Evolutionary conservation across 192 early-diverging fungal genomes (phyloP).

Genomic region (Coemansia sp.): DNA sequence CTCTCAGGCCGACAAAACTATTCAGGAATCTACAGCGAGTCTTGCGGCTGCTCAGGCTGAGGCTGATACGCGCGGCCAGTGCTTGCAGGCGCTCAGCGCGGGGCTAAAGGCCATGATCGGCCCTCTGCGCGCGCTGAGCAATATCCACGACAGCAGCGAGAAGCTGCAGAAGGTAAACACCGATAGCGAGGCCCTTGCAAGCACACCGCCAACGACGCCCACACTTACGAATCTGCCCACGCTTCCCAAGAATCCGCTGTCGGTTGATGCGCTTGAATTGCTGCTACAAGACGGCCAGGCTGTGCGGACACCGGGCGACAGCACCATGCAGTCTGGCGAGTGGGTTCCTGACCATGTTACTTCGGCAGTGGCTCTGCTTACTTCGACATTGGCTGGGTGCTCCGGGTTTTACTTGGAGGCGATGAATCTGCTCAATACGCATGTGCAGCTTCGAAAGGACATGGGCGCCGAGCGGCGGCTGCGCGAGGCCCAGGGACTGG

Average conservation of each 20-base stretch:
- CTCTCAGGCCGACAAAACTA: slow-evolving; percentile 10
- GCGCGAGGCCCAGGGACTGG: slow-evolving; percentile 48
- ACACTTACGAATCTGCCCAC: neutral
- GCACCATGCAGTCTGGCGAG: neutral
- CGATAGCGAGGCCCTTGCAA: neutral
- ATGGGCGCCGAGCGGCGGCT: slow-evolving; percentile 43
- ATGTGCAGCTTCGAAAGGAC: slow-evolving; percentile 27
- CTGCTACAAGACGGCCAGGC: neutral
- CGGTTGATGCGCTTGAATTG: slow-evolving; percentile 17
- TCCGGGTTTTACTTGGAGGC: slow-evolving; percentile 24
- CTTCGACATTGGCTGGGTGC: slow-evolving; percentile 19
- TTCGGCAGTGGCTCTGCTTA: slow-evolving; percentile 30
- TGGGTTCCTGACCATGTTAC: slow-evolving; percentile 14
- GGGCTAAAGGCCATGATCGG: slow-evolving; percentile 16
- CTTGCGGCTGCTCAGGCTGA: slow-evolving; percentile 11
- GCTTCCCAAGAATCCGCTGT: neutral
- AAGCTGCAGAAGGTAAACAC: slow-evolving; percentile 17
- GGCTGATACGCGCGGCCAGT: slow-evolving; percentile 4
- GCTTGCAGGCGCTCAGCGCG: slow-evolving; percentile 20
- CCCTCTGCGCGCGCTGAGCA: slow-evolving; percentile 28
- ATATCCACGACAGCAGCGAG: slow-evolving; percentile 19
- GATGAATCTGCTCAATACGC: slow-evolving; percentile 16
- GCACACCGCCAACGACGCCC: slow-evolving; percentile 41
- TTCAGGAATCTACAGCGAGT: slow-evolving; percentile 9
- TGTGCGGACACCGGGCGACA: neutral